Base-by-base conservation (phyloP, 225 moss, liverwort and hornwort species). In the Physcomitrellopsis africana region DNA sequence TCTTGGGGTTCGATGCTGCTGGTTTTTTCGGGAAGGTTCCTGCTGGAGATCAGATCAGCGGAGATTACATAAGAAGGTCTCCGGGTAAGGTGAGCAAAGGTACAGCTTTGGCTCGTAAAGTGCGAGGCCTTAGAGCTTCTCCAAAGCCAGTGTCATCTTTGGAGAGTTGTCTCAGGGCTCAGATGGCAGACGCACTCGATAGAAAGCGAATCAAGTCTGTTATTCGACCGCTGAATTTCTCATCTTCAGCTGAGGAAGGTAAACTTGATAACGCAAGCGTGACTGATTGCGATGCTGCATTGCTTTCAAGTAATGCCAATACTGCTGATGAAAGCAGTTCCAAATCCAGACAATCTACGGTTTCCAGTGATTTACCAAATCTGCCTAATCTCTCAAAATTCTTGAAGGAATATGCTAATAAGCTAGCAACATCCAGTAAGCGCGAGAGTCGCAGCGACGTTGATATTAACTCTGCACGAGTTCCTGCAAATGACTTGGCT, bases 101-200 rank as follows among this genome's bases (percentile, higher is more conserved):
- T 10, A 54, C 26, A 20, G 67, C 71, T 71, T n/a, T 60, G 23
- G 42, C 44, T 24, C 56, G 26, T 45, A 63, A 69, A 69, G 69
- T 68, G 1, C 32, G 64, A 22, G 49, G 65, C 48, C 63, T 91
- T 72, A 69, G 81, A 27, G 83, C 83, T 67, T 89, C 87, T 63
- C 86, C 83, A 7, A 80, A 78, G 60, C 82, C 84, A 2, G 76
- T 87, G 2, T 89, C 84, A 32, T 88, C 85, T 8, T 69, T 86
- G 51, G 86, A 91, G 69, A 84, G 86, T 65, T 89, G 85, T 67
- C 89, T 97, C 20, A 81, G 89, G 79, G 97, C 97, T 18, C 97
- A 97, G 78, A 80, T 92, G 69, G 77, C 66, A 18, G 84, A 84
- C 70, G 66, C 70, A 73, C 29, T 60, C 61, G 51, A 66, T 16